A percentile compares a stretch with the other conserved stretches of the same genome.
Conservation (phyloP, 176 grass and related monocot genomes). For the Lolium perenne region DNA sequence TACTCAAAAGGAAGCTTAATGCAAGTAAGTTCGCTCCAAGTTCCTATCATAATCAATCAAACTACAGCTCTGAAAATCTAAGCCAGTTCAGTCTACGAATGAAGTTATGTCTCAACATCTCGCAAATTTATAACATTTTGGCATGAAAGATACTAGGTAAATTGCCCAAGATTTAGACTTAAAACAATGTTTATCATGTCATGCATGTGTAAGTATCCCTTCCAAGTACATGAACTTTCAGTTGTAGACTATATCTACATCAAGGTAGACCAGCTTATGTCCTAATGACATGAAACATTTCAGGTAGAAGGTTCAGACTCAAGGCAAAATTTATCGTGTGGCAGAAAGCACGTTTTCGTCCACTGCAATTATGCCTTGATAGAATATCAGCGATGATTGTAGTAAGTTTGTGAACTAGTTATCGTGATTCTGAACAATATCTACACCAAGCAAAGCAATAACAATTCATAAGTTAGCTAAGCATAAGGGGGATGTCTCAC, state of each 20-base stretch:
- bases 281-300: background rate
- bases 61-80: too few species aligned
- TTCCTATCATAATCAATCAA: too few species aligned
- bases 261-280: too few species aligned
- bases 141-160: too few species aligned
- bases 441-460: background rate
- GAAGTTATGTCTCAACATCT: too few species aligned
- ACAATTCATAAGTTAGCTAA: background rate
- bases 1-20: background rate
- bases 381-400: background rate
- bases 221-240: background rate
- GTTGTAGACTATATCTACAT: too few species aligned
- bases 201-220: background rate
- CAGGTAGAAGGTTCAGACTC: background rate
- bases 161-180: too few species aligned
- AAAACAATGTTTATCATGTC: too few species aligned
- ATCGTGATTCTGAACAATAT: background rate
- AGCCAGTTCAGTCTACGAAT: too few species aligned
- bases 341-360: background rate
- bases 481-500: background rate
- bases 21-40: too few species aligned
- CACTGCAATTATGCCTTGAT: background rate
- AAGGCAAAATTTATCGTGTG: background rate
- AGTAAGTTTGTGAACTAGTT: background rate
- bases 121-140: too few species aligned